Evolutionary conservation across 2,329 filamentous ascomycete species (phyloP).

Genomic region (Paracoccidioides lutzii): DNA sequence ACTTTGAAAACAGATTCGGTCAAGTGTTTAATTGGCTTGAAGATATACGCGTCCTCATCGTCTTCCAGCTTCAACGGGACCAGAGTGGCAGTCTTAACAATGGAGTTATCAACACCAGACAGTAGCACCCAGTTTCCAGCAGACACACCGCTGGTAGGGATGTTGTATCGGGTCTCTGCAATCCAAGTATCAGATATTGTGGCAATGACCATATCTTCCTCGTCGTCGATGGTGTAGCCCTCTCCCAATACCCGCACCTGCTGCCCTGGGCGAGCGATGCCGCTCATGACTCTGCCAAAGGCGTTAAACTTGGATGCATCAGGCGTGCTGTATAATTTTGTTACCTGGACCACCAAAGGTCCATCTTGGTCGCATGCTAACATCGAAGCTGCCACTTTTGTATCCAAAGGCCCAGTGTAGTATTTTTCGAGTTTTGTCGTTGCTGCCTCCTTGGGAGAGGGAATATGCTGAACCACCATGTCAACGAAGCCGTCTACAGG

Average conservation of each 20-base stretch:
- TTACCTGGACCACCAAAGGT: conserved; percentile 79
- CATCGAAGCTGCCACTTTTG: conserved; percentile 69
- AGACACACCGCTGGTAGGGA: conserved; percentile 80
- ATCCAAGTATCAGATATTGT: conserved; percentile 81
- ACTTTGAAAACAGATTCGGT: conserved; percentile 97
- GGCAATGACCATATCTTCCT: conserved; percentile 89
- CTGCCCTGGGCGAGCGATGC: conserved; percentile 67
- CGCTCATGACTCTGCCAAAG: conserved; percentile 84
- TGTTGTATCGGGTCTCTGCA: conserved; percentile 82
- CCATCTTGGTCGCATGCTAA: conserved; percentile 74
- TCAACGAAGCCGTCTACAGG: conserved; percentile 83
- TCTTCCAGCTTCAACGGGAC: conserved; percentile 68
- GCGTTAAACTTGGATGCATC: conserved; percentile 88
- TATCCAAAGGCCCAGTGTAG: conserved; percentile 83
- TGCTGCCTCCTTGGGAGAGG: conserved; percentile 70
- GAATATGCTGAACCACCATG: conserved; percentile 82
- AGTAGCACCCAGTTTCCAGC: conserved; percentile 91
- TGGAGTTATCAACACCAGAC: conserved; percentile 88
- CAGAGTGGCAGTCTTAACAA: conserved; percentile 91
- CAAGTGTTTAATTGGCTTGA: conserved; percentile 84
- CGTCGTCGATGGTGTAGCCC: conserved; percentile 89
- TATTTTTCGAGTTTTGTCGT: conserved; percentile 67
- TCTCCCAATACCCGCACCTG: conserved; percentile 87
- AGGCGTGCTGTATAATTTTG: conserved; percentile 79
- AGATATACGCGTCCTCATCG: conserved; percentile 88